Conservation (phyloP, 441 rosid species). For the Jatropha multifida region DNA sequence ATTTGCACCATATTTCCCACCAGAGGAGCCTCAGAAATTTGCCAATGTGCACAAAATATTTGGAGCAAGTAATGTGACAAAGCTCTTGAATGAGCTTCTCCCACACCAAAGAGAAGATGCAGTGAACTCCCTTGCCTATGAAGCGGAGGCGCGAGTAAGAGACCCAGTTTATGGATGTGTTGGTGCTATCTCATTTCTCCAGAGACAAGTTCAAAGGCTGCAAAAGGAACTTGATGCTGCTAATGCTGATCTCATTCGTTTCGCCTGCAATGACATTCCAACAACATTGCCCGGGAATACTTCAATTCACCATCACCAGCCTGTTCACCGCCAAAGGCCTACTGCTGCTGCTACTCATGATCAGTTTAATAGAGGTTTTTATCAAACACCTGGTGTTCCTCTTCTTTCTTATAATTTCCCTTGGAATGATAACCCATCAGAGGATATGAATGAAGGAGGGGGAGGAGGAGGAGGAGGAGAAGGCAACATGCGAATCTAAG, state of each 20-base stretch:
- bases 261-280: conserved; percentile 59
- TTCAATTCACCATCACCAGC: conserved; percentile 31
- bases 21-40: conserved; percentile 97
- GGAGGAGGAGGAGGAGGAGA: conserved; percentile 53
- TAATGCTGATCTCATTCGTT: conserved; percentile 78
- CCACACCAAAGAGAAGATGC: conserved; percentile 98
- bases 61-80: conserved; percentile 93
- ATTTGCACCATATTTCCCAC: conserved; percentile 95
- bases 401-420: conserved; percentile 54
- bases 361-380: conserved; percentile 29
- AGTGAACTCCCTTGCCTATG: conserved; percentile 88
- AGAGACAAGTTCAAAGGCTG: conserved; percentile 82
- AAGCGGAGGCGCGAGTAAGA: conserved; percentile 94
- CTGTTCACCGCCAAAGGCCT: conserved; percentile 29
- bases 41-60: conserved; percentile 95
- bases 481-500: conserved; percentile 42
- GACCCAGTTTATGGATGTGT: conserved; percentile 95
- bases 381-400: conserved; percentile 35
- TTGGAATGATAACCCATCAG: conserved; percentile 54
- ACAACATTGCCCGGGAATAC: conserved; percentile 35
- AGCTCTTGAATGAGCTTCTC: conserved; percentile 83
- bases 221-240: conserved; percentile 91
- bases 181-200: conserved; percentile 93
- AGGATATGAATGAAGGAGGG: conserved; percentile 42
- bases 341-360: conserved; percentile 5